phyloP scores from a whole-genome alignment of 2,329 filamentous ascomycete genomes.

The Aaosphaeria pasadenensis region DNA sequence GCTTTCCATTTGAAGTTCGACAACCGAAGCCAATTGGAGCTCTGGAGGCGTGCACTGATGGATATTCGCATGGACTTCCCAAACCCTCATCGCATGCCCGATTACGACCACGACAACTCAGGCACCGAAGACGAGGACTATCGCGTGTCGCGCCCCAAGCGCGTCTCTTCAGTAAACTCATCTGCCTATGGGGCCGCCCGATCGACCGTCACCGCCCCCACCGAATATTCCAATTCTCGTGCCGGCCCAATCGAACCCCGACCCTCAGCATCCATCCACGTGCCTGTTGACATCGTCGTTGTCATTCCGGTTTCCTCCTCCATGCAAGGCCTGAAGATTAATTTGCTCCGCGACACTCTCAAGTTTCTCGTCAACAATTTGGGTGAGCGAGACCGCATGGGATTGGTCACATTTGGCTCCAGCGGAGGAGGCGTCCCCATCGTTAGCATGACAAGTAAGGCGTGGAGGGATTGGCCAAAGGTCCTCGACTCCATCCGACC shows the following conservation, averaged over 20 bases:
- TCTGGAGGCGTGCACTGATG: constrained; percentile 83
- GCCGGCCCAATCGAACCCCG: constrained; percentile 42
- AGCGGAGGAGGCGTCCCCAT: constrained; percentile 89
- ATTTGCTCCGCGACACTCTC: constrained; percentile 83
- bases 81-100: constrained; percentile 56
- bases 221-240: constrained; percentile 71
- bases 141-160: constrained; percentile 55
- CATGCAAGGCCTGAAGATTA: constrained; percentile 99
- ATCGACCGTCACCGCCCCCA: constrained; percentile 83
- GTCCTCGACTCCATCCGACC: constrained; percentile 85
- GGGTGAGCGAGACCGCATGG: constrained; percentile 93
- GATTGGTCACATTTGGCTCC: constrained; percentile 93
- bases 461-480: constrained; percentile 87
- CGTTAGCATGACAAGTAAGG: constrained; percentile 97
- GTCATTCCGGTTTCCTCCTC: constrained; percentile 97
- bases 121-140: constrained; percentile 89
- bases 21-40: constrained; percentile 77
- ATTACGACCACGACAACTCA: constrained; percentile 77
- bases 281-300: constrained; percentile 91
- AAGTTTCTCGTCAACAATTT: constrained; percentile 88
- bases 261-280: constrained; percentile 63
- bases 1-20: constrained; percentile 92
- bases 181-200: constrained; percentile 75
- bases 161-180: constrained; percentile 79
- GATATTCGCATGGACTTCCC: constrained; percentile 74